Evolutionary conservation across 805 yeast genomes (phyloP).

Genomic region (Schwanniomyces sp.): DNA sequence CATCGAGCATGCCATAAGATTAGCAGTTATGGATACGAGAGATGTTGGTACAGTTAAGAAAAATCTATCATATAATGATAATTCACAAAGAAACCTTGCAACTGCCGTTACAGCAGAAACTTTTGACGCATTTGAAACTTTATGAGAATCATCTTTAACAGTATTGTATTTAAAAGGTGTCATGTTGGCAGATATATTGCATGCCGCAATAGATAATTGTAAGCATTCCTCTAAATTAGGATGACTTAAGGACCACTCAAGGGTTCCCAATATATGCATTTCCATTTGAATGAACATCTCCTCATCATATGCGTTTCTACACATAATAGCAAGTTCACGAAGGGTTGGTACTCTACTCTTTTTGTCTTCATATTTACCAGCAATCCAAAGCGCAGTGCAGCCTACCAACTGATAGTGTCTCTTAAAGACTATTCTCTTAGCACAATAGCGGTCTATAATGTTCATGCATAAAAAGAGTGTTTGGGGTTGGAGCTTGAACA

Average conservation of each 20-base stretch:
- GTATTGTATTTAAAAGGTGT: constrained; percentile 27
- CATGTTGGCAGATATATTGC: constrained; percentile 12
- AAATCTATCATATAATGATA: constrained; percentile 50
- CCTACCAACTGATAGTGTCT: constrained; percentile 49
- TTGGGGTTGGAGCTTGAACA: constrained; percentile 40
- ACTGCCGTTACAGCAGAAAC: constrained; percentile 56
- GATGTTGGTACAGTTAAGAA: constrained; percentile 48
- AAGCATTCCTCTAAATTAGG: constrained; percentile 54
- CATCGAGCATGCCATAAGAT: constrained; percentile 55
- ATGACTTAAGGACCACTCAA: constrained; percentile 50
- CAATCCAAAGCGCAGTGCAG: constrained; percentile 49
- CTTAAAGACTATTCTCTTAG: constrained; percentile 46
- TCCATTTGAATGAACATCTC: constrained; percentile 58
- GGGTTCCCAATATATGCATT: constrained; percentile 64
- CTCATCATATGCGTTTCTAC: constrained; percentile 58
- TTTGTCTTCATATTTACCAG: constrained; percentile 57
- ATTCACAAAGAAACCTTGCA: constrained; percentile 54
- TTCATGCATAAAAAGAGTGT: constrained; percentile 45
- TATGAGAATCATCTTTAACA: constrained; percentile 8
- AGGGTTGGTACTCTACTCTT: constrained; percentile 58
- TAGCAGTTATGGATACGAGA: constrained; percentile 48
- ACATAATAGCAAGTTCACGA: constrained; percentile 53
- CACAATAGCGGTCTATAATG: constrained; percentile 47
- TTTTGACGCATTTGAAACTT: constrained; percentile 22
- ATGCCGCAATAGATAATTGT: constrained; percentile 36